These are phyloP conservation scores for Sclerotinia glacialis DNA, from an alignment of 2,329 filamentous ascomycete species.

Conservation along the genomic window DNA sequence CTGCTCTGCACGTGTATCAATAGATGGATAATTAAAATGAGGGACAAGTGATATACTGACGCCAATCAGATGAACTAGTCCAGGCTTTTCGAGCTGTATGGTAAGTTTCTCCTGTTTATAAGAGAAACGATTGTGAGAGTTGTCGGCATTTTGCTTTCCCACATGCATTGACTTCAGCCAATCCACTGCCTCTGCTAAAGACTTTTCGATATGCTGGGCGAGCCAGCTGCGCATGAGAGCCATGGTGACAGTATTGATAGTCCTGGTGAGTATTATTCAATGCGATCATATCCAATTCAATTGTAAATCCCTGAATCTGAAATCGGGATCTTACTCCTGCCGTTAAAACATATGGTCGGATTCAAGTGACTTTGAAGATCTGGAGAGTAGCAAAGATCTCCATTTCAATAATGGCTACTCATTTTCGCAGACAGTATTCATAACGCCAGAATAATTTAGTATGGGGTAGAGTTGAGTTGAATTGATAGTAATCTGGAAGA, in stretches of 20 bases:
- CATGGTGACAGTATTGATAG: not conserved
- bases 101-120: slow-evolving; percentile 8
- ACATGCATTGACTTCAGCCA: slow-evolving; percentile 11
- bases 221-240: slow-evolving; percentile 13
- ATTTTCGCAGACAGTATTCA: not conserved
- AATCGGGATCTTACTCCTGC: not conserved
- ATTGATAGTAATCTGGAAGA: not conserved
- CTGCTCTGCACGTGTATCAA: slow-evolving; percentile 2
- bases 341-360: not conserved
- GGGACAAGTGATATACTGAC: not conserved
- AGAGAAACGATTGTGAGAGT: not conserved
- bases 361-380: not conserved
- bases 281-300: not conserved
- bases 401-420: not conserved
- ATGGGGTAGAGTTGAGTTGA: not conserved
- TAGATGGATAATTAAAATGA: not conserved
- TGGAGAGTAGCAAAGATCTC: not conserved
- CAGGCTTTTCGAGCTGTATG: slow-evolving; percentile 9
- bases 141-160: too few species aligned
- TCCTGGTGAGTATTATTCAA: not conserved
- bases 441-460: not conserved
- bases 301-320: not conserved
- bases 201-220: slow-evolving; percentile 7
- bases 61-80: slow-evolving; percentile 11
- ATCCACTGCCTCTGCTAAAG: slow-evolving; percentile 6